A percentile compares a stretch with the other conserved stretches of the same genome.
phyloP scores from a whole-genome alignment of 2,329 filamentous ascomycete species.

The Raffaelea arxii region DNA sequence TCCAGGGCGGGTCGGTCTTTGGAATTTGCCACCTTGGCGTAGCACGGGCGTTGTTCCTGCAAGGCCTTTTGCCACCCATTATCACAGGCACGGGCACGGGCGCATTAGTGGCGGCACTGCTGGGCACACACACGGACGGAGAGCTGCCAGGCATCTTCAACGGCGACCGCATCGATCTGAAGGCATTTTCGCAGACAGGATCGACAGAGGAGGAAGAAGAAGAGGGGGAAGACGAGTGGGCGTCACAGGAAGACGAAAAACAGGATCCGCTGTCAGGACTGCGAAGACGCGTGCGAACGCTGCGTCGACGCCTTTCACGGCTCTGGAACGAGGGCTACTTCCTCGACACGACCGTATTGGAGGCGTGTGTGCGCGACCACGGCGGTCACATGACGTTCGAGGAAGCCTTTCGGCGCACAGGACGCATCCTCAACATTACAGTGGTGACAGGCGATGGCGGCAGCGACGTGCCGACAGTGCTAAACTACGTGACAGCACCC shows the following conservation, averaged over 20 bases:
- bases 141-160: constrained; percentile 69
- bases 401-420: constrained; percentile 79
- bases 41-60: constrained; percentile 74
- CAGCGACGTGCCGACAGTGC: constrained; percentile 63
- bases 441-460: constrained; percentile 66
- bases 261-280: not conserved
- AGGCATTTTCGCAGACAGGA: constrained; percentile 61
- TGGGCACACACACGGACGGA: constrained; percentile 78
- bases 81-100: constrained; percentile 88
- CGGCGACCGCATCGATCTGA: constrained; percentile 73
- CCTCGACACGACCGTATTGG: constrained; percentile 70
- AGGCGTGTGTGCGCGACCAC: constrained; percentile 75
- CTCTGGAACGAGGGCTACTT: constrained; percentile 74
- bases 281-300: constrained; percentile 37
- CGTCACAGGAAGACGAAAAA: not conserved
- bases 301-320: constrained; percentile 55
- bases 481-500: constrained; percentile 89
- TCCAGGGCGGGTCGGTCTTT: constrained; percentile 88
- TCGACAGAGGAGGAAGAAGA: constrained; percentile 6
- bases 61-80: constrained; percentile 75
- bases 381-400: constrained; percentile 87
- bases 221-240: not conserved
- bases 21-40: constrained; percentile 85
- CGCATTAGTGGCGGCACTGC: constrained; percentile 78
- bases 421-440: constrained; percentile 84